These are phyloP conservation scores for Saccharomycopsis oosterbeekiorum DNA, from an alignment of 805 yeast species.

Conservation along the genomic window DNA sequence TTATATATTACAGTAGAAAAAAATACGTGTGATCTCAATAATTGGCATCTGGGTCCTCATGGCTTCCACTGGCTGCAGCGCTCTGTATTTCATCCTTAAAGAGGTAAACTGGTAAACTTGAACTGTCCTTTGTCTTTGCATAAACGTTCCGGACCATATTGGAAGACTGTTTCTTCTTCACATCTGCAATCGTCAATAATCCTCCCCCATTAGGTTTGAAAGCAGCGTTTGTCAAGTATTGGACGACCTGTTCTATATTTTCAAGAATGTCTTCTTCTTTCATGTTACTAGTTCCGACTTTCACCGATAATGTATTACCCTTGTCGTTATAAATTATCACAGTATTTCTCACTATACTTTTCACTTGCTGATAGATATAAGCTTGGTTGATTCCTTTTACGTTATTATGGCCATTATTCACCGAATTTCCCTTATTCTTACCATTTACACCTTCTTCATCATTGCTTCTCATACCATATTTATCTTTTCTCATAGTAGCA, in stretches of 20 bases:
- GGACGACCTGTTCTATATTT: slow-evolving; percentile 43
- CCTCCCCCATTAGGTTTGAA: slow-evolving; percentile 49
- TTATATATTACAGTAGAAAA: no score
- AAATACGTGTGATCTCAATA: no score
- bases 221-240: slow-evolving; percentile 36
- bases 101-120: slow-evolving; percentile 11
- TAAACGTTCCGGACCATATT: slow-evolving; percentile 7
- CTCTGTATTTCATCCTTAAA: not conserved
- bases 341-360: slow-evolving; percentile 54
- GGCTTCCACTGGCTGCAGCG: not conserved
- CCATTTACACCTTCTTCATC: not conserved
- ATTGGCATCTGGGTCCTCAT: not conserved
- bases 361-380: slow-evolving; percentile 55
- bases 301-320: slow-evolving; percentile 52
- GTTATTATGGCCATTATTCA: not conserved
- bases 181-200: not conserved
- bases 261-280: slow-evolving; percentile 32
- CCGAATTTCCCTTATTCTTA: not conserved
- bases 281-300: slow-evolving; percentile 48
- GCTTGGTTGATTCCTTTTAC: slow-evolving; percentile 27
- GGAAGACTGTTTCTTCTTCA: not conserved
- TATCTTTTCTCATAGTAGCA: not conserved
- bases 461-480: not conserved
- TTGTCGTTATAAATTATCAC: slow-evolving; percentile 45
- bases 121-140: slow-evolving; percentile 13